These are phyloP conservation scores for Skeletonema costatum DNA, from an alignment of 108 stramenopile species.

Conservation along the genomic window DNA sequence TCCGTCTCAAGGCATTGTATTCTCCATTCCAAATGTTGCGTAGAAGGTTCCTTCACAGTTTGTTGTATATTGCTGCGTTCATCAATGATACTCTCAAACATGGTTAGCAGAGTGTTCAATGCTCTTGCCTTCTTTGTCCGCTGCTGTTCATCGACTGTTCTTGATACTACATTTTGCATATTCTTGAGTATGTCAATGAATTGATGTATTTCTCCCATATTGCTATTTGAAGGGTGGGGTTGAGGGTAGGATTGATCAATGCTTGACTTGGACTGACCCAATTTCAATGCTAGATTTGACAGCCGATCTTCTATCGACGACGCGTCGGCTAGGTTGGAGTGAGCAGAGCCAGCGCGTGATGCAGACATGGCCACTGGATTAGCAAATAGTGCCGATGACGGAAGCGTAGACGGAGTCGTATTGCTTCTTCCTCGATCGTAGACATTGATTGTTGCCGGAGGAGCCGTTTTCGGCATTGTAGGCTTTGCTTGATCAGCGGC, in stretches of 20 bases:
- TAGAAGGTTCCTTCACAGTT: neutral
- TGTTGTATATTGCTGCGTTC: neutral
- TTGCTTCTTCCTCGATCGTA: neutral
- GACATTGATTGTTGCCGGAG: neutral
- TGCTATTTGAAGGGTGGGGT: neutral
- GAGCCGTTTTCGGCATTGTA: neutral
- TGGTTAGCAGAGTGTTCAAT: slow-evolving; percentile 32
- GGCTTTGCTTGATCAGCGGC: neutral
- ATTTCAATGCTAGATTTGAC: slow-evolving; percentile 20
- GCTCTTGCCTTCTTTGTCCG: slow-evolving; percentile 42
- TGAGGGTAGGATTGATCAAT: neutral
- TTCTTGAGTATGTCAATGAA: slow-evolving; percentile 37
- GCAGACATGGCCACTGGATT: no score
- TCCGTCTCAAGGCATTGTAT: slow-evolving; percentile 9
- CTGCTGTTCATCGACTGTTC: slow-evolving; percentile 38
- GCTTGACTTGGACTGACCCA: slow-evolving; percentile 1
- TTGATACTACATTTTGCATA: slow-evolving; percentile 37
- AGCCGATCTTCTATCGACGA: slow-evolving; percentile 15
- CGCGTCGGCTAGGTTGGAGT: neutral
- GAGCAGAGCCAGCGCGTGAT: neutral
- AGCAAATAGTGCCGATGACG: neutral
- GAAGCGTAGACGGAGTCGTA: neutral
- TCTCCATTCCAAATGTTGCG: slow-evolving; percentile 1
- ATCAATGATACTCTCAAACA: slow-evolving; percentile 42
- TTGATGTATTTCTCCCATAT: slow-evolving; percentile 27